Conservation (phyloP, 257 asterid species). For the Plantago ovata region DNA sequence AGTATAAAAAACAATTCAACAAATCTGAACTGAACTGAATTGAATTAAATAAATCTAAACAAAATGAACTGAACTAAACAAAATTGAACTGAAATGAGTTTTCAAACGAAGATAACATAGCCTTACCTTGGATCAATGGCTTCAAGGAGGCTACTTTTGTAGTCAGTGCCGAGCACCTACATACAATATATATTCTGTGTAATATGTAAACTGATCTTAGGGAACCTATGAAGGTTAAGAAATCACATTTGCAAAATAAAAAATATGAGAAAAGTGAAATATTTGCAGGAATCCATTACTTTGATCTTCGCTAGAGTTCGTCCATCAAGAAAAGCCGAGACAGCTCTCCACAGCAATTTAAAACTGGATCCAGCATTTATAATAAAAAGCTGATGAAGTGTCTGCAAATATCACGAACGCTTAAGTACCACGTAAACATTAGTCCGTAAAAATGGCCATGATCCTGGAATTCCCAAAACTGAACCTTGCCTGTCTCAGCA, state of each 20-base stretch:
- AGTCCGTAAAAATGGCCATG: background rate
- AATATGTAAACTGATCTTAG: background rate
- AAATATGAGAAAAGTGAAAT: background rate
- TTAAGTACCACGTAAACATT: background rate
- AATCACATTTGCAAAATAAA: background rate
- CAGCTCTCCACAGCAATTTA: conserved; percentile 51
- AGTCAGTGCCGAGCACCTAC: conserved; percentile 84
- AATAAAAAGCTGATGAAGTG: conserved; percentile 55
- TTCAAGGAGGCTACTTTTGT: conserved; percentile 70
- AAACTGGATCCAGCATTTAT: conserved; percentile 63
- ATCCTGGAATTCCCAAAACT: conserved; percentile 2
- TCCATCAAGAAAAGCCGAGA: conserved; percentile 60
- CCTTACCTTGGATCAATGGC: conserved; percentile 73
- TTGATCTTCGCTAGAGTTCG: conserved; percentile 56
- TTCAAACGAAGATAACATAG: too few species aligned
- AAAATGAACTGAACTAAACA: too few species aligned
- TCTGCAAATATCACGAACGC: conserved; percentile 34
- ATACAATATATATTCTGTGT: conserved; percentile 21
- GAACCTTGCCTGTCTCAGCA: background rate
- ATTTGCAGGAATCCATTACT: conserved; percentile 28
- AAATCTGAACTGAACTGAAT: too few species aligned
- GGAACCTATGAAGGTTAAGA: background rate
- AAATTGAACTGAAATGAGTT: too few species aligned
- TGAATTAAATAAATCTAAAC: too few species aligned
- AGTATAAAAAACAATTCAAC: too few species aligned